phyloP scores from a whole-genome alignment of 495 filamentous ascomycete genomes.

The Penicillium longicatenatum region DNA sequence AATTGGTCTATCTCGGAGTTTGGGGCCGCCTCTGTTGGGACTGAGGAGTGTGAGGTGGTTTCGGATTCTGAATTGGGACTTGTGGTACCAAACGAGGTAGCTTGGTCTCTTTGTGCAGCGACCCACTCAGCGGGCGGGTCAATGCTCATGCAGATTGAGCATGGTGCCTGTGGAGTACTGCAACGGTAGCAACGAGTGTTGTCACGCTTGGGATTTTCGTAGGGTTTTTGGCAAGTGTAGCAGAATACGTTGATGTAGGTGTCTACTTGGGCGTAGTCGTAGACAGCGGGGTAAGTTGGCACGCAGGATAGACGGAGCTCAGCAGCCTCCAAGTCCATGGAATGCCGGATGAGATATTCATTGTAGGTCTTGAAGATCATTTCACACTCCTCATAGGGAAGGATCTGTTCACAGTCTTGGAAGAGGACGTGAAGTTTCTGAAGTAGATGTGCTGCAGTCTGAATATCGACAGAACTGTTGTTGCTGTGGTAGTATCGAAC shows the following conservation, averaged over 20 bases:
- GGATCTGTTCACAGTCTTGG: slow-evolving; percentile 41
- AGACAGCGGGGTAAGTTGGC: slow-evolving; percentile 61
- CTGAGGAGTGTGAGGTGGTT: slow-evolving; percentile 28
- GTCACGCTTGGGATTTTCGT: slow-evolving; percentile 45
- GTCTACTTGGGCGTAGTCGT: slow-evolving; percentile 56
- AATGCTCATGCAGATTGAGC: slow-evolving; percentile 48
- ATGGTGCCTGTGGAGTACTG: slow-evolving; percentile 44
- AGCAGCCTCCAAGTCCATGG: slow-evolving; percentile 67
- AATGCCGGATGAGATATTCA: slow-evolving; percentile 61
- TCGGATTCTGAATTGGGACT: slow-evolving; percentile 22
- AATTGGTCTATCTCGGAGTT: slow-evolving; percentile 25
- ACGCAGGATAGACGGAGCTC: slow-evolving; percentile 68
- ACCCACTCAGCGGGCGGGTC: slow-evolving; percentile 55
- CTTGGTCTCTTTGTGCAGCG: slow-evolving; percentile 20
- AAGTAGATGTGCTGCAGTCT: slow-evolving; percentile 50
- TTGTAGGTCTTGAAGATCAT: slow-evolving; percentile 66
- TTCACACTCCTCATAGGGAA: slow-evolving; percentile 46
- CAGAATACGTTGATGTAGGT: slow-evolving; percentile 50
- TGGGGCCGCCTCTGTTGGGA: slow-evolving; percentile 36
- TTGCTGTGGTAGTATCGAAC: slow-evolving; percentile 47
- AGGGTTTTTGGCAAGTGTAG: slow-evolving; percentile 48
- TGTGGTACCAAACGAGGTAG: slow-evolving; percentile 17
- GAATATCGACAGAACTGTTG: slow-evolving; percentile 42
- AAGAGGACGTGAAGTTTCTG: slow-evolving; percentile 47
- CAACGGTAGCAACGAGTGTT: slow-evolving; percentile 48